Evolutionary conservation across 139 green algal genomes (phyloP).

Genomic region (Chlorella vulgaris): DNA sequence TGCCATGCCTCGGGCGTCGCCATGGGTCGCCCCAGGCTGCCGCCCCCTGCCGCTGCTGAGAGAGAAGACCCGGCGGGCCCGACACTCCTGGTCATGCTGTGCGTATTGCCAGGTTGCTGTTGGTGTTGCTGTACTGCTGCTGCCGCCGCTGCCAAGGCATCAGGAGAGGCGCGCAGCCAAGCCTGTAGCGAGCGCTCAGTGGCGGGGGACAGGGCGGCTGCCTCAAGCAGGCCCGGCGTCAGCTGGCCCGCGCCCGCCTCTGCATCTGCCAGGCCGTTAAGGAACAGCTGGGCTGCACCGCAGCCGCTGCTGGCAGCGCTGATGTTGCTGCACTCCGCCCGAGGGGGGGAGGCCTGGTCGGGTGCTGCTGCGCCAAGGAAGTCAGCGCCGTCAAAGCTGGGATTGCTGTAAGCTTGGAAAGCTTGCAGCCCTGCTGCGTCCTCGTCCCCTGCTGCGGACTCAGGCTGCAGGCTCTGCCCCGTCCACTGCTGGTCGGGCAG

Average conservation of each 20-base stretch:
- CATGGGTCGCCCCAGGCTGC: background rate
- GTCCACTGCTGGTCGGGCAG: constrained; percentile 1
- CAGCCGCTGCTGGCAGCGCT: background rate
- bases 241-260: background rate
- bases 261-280: constrained; percentile 7
- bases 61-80: background rate
- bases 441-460: background rate
- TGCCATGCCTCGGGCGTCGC: constrained; percentile 32
- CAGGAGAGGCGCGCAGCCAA: constrained; percentile 19
- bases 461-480: background rate
- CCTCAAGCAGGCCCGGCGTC: constrained; percentile 23
- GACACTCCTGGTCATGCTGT: background rate
- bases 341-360: background rate
- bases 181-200: constrained; percentile 23
- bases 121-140: background rate
- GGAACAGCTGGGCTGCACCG: background rate
- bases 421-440: background rate
- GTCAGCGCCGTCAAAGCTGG: constrained; percentile 27
- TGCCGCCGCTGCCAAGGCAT: background rate
- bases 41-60: background rate
- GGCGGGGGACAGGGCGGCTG: background rate
- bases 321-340: background rate
- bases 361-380: background rate
- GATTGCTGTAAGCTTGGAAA: constrained; percentile 31
- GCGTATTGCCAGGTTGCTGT: background rate